Evolutionary conservation across 805 yeast species (phyloP).

Genomic region (Cyberlindnera japonica): DNA sequence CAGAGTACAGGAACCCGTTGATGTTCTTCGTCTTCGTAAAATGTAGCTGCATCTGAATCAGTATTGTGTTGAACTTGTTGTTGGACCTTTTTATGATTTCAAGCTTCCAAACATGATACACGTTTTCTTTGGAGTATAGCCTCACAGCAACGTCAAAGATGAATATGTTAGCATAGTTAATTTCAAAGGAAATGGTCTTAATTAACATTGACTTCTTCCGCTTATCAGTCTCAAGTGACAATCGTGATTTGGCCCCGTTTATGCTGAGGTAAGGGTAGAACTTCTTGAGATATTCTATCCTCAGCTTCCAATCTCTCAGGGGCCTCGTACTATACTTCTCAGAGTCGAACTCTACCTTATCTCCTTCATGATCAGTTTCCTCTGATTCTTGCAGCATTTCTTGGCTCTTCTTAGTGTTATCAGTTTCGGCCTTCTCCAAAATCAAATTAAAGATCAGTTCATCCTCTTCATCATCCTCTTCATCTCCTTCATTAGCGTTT

Average conservation of each 20-base stretch:
- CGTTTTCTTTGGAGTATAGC: conserved; percentile 11
- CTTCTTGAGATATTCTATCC: conserved; percentile 21
- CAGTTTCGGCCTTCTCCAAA: conserved; percentile 5
- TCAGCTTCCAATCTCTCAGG: conserved; percentile 20
- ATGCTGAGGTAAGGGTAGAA: conserved; percentile 24
- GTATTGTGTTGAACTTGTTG: conserved; percentile 22
- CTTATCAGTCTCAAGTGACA: conserved; percentile 16
- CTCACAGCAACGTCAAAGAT: conserved; percentile 15
- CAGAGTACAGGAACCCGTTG: conserved; percentile 19
- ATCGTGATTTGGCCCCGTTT: conserved; percentile 11
- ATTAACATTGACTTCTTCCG: conserved; percentile 8
- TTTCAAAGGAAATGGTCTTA: conserved; percentile 21
- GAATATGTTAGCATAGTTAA: conserved; percentile 14
- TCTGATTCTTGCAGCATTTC: conserved; percentile 4
- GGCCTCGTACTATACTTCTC: conserved; percentile 20
- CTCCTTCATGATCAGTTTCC: conserved; percentile 8
- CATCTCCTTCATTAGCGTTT: conserved; percentile 9
- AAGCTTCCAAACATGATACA: conserved; percentile 16
- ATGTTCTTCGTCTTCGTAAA: conserved; percentile 17
- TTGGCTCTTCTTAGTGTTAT: not conserved
- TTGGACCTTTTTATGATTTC: conserved; percentile 16
- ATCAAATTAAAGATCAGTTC: conserved; percentile 14
- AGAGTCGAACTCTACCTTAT: conserved; percentile 10
- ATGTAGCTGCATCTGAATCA: conserved; percentile 9
- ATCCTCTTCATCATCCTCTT: conserved; percentile 7